A percentile compares a stretch with the other conserved stretches of the same genome.
These are phyloP conservation scores for Seiridium unicorne DNA, from an alignment of 2,329 filamentous ascomycete genomes.

Conservation along the genomic window DNA sequence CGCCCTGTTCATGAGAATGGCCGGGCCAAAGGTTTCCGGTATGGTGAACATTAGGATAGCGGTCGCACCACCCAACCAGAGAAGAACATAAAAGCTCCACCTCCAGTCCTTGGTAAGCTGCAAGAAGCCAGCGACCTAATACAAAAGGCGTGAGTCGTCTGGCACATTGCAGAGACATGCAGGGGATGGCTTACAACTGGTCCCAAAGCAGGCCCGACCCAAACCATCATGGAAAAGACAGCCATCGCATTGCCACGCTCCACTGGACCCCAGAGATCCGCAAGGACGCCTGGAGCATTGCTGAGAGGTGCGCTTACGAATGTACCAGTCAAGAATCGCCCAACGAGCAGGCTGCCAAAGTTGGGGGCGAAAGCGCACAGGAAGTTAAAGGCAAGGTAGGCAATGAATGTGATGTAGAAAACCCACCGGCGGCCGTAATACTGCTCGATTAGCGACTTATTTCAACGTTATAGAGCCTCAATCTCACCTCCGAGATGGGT, in stretches of 20 bases:
- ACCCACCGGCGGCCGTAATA: slow-evolving; percentile 55
- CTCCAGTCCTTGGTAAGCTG: slow-evolving; percentile 53
- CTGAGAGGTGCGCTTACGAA: slow-evolving; percentile 34
- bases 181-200: slow-evolving; percentile 1
- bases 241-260: slow-evolving; percentile 54
- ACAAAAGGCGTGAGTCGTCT: not conserved
- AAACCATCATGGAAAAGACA: slow-evolving; percentile 51
- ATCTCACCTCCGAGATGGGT: slow-evolving; percentile 44
- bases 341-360: slow-evolving; percentile 50
- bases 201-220: slow-evolving; percentile 38
- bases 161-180: not conserved
- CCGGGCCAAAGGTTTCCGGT: slow-evolving; percentile 54
- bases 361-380: slow-evolving; percentile 55
- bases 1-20: slow-evolving; percentile 53
- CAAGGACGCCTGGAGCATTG: slow-evolving; percentile 50
- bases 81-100: slow-evolving; percentile 49
- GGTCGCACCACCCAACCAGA: slow-evolving; percentile 39
- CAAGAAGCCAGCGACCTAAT: slow-evolving; percentile 50
- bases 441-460: not conserved
- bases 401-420: slow-evolving; percentile 46
- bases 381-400: slow-evolving; percentile 51
- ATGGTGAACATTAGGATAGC: slow-evolving; percentile 52
- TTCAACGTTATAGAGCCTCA: not conserved
- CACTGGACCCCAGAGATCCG: slow-evolving; percentile 51
- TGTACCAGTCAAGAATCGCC: slow-evolving; percentile 54